phyloP scores from a whole-genome alignment of 257 asterid species.

The Phtheirospermum japonicum region DNA sequence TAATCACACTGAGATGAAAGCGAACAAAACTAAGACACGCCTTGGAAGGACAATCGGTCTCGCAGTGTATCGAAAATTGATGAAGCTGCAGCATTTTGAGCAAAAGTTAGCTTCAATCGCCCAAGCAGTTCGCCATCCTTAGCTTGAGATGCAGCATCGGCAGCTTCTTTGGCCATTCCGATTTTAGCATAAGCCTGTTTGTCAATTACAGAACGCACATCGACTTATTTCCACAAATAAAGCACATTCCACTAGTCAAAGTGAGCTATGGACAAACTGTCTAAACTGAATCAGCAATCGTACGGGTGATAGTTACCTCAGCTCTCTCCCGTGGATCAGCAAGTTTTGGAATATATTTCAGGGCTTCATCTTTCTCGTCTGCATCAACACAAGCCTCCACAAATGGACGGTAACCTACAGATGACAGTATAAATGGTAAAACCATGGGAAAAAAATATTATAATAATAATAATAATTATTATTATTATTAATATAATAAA shows the following conservation, averaged over 20 bases:
- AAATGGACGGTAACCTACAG: constrained; percentile 87
- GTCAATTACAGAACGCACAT: constrained; percentile 9
- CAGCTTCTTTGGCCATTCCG: constrained; percentile 98
- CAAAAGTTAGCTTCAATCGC: constrained; percentile 59
- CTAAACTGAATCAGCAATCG: not conserved
- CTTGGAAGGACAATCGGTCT: constrained; percentile 75
- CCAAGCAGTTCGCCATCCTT: constrained; percentile 89
- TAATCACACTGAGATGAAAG: not conserved
- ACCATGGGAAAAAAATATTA: not conserved
- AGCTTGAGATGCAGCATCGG: constrained; percentile 87
- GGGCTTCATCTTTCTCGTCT: constrained; percentile 82
- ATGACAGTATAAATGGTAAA: constrained; percentile 17
- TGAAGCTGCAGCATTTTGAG: constrained; percentile 73
- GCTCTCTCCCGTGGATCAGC: constrained; percentile 86
- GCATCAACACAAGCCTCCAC: constrained; percentile 96
- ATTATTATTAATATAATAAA: too few relatives aligned
- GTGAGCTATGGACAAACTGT: constrained; percentile 11
- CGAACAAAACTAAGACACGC: constrained; percentile 48
- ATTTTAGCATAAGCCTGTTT: constrained; percentile 83
- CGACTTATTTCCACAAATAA: constrained; percentile 11
- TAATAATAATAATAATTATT: too few relatives aligned
- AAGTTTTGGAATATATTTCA: constrained; percentile 83
- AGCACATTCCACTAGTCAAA: not conserved
- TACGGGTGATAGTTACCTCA: constrained; percentile 49
- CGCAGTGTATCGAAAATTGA: constrained; percentile 77